Base-by-base conservation (phyloP, 257 asterid genomes). In the Dorcoceras hygrometricum region DNA sequence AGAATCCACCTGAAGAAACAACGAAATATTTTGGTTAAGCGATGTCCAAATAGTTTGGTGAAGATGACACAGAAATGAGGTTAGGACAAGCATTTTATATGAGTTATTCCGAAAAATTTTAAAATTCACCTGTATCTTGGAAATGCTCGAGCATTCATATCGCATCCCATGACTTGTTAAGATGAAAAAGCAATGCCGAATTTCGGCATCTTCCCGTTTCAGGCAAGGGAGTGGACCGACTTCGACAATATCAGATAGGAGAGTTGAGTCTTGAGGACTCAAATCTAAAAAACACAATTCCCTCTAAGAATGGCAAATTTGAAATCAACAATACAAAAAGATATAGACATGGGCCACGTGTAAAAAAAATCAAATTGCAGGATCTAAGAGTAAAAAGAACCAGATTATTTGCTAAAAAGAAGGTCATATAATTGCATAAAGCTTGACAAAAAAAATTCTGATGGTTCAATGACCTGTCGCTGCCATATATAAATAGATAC, bases 181-280 rank as follows among this genome's bases (percentile, higher is more conserved):
- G 75, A 93, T 84, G 65, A 69, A 88, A 79, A 93, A 88, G 78
- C 92, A 88, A 78, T 85, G 76, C 61, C 88, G 84, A 43, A 78
- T 76, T 75, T 76, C 96, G 32, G 74, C 95, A 7, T 86, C 85
- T 57, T 88, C 97, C 28, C 88, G 86, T 27, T 64, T 70, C 65
- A 83, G 62, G 71, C 80, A 75, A 57, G 96, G 96, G 66, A 85
- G 91, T 19, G 78, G 75, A 23, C 95, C 95, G 32, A 90, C 90
- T 79, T 88, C 89, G 76, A 83, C 81, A 69, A 90, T 80, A 71
- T 93, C 99, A 36, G 96, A 82, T 27, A 93, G 79, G 34, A 85
- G 79, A 26, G 99, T 85, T 20, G 99, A 93, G 79, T 93, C 99
- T 74, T 82, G 99, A 3, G 99, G 99, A 61, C 97, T 85, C 77